phyloP scores from a whole-genome alignment of 1,284 basidiomycete species.

The Ustilago tritici region DNA sequence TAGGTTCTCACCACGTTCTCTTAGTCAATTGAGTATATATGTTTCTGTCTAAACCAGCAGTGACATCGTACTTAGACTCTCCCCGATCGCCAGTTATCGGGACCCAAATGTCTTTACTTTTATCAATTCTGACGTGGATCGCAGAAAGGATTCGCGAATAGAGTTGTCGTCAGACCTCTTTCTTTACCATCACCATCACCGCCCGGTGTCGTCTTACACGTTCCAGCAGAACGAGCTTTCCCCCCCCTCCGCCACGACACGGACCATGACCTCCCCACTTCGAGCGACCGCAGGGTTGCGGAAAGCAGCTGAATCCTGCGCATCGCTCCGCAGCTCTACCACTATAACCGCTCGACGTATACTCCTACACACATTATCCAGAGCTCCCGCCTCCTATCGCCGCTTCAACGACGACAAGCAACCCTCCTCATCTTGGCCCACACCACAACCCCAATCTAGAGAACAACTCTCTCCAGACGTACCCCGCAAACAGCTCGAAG shows the following conservation, averaged over 20 bases:
- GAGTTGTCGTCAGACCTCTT: not conserved
- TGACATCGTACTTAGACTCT: too few relatives aligned
- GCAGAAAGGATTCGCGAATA: not conserved
- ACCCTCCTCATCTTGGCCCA: not conserved
- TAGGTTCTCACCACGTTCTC: too few relatives aligned
- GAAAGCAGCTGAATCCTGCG: slow-evolving; percentile 3
- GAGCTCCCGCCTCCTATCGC: slow-evolving; percentile 1
- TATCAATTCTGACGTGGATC: too few relatives aligned
- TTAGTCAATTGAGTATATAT: too few relatives aligned
- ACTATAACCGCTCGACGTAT: not conserved
- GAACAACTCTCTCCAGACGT: slow-evolving; percentile 32
- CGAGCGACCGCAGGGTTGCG: slow-evolving; percentile 1
- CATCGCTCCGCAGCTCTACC: not conserved
- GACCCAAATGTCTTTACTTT: too few relatives aligned
- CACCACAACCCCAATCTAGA: slow-evolving; percentile 8
- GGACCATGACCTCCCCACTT: slow-evolving; percentile 15
- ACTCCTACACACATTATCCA: not conserved
- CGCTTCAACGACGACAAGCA: slow-evolving; percentile 15
- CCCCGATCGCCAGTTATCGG: too few relatives aligned
- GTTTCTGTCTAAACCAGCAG: too few relatives aligned
- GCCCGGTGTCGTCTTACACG: too few relatives aligned
- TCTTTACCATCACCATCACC: not conserved
- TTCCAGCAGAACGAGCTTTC: too few relatives aligned
- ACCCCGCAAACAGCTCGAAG: slow-evolving; percentile 35
- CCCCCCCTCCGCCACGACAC: not conserved